A percentile compares a stretch with the other conserved stretches of the same genome.
These are phyloP conservation scores for Pythium chondricola DNA, from an alignment of 352 stramenopile genomes.

Conservation along the genomic window DNA sequence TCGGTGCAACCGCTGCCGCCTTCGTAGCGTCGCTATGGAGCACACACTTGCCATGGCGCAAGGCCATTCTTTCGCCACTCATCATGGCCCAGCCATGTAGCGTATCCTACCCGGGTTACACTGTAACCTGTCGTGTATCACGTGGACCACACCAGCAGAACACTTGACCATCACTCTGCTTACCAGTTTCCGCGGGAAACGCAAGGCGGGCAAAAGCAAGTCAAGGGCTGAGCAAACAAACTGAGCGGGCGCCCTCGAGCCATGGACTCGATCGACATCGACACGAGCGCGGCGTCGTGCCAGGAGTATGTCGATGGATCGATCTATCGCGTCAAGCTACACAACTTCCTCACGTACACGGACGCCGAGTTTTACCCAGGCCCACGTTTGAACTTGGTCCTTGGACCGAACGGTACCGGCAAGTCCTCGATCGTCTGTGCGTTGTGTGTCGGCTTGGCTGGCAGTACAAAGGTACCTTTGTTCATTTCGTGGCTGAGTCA, in stretches of 20 bases:
- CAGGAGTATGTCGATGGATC: slow-evolving; percentile 80
- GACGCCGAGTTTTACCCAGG: slow-evolving; percentile 88
- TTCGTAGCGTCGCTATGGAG: not conserved
- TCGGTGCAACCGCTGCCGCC: not conserved
- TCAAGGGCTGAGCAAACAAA: not conserved
- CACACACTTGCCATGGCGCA: slow-evolving; percentile 1
- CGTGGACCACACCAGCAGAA: not conserved
- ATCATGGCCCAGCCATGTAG: not conserved
- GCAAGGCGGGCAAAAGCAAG: not conserved
- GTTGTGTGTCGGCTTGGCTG: slow-evolving; percentile 95
- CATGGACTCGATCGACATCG: slow-evolving; percentile 17
- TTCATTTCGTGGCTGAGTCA: not conserved
- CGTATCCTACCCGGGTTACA: too few species aligned
- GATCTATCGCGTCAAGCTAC: slow-evolving; percentile 88
- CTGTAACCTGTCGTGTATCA: too few species aligned
- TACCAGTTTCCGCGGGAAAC: slow-evolving; percentile 43
- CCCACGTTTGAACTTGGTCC: slow-evolving; percentile 95
- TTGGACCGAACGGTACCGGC: slow-evolving; percentile 96
- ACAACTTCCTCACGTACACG: slow-evolving; percentile 94
- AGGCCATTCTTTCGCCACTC: slow-evolving; percentile 2
- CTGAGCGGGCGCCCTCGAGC: not conserved
- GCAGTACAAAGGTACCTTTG: slow-evolving; percentile 79
- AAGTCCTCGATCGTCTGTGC: slow-evolving; percentile 95
- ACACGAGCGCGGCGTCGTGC: slow-evolving; percentile 27
- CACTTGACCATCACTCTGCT: slow-evolving; percentile 16